Evolutionary conservation across 169 alveolate genomes (phyloP).

Genomic region (Cryptosporidium felis): DNA sequence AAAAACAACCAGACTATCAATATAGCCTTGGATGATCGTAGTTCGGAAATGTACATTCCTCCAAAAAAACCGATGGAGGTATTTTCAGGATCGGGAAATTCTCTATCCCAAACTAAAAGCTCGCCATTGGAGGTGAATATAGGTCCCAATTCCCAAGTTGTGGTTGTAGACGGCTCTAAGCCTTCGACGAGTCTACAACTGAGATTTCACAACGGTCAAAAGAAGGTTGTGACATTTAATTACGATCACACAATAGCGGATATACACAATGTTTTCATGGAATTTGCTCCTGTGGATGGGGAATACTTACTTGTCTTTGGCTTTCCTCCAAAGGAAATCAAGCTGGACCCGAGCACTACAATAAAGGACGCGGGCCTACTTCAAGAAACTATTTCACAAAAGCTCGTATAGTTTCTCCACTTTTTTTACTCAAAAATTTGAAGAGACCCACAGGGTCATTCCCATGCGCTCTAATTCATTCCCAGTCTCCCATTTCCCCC

Average conservation of each 20-base stretch:
- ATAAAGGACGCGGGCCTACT: constrained; percentile 74
- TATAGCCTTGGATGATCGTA: constrained; percentile 76
- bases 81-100: constrained; percentile 82
- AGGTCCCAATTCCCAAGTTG: background rate
- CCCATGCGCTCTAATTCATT: too few species aligned
- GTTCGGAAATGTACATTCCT: constrained; percentile 71
- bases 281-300: constrained; percentile 88
- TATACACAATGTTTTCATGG: constrained; percentile 79
- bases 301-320: constrained; percentile 81
- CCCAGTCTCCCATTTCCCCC: too few species aligned
- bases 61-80: constrained; percentile 72
- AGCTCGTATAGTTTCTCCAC: constrained; percentile 13
- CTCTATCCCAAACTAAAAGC: constrained; percentile 75
- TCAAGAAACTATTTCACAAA: constrained; percentile 72
- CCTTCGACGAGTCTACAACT: constrained; percentile 83
- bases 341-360: constrained; percentile 56
- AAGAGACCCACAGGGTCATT: too few species aligned
- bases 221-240: constrained; percentile 78
- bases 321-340: constrained; percentile 82
- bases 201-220: constrained; percentile 87
- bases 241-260: constrained; percentile 77
- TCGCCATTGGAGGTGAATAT: constrained; percentile 34
- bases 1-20: constrained; percentile 75
- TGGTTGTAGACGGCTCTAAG: constrained; percentile 75
- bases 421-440: too few species aligned